A percentile compares a stretch with the other conserved stretches of the same genome.
phyloP scores from a whole-genome alignment of 345 rosid species.

The Arabis alpina region DNA sequence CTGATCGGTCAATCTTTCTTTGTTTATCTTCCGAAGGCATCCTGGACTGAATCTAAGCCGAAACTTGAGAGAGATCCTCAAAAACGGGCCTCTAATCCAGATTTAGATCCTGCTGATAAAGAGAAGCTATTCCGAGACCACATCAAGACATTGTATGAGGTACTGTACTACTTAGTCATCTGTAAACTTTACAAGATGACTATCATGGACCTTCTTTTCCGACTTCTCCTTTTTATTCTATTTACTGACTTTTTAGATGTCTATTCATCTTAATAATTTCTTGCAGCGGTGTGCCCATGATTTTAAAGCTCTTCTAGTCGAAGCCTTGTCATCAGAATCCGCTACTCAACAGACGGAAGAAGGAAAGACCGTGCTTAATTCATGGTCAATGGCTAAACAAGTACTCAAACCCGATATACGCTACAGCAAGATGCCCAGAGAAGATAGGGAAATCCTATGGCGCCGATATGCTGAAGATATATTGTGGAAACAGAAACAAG shows the following conservation, averaged over 20 bases:
- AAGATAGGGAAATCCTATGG: slow-evolving; percentile 84
- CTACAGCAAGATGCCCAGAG: slow-evolving; percentile 83
- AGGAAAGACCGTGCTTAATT: slow-evolving; percentile 75
- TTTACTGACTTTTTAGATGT: not conserved
- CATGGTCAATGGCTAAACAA: slow-evolving; percentile 93
- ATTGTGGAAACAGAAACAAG: slow-evolving; percentile 59
- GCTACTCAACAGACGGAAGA: slow-evolving; percentile 71
- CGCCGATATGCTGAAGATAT: slow-evolving; percentile 71
- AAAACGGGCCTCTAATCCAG: slow-evolving; percentile 77
- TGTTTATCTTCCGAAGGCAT: slow-evolving; percentile 54
- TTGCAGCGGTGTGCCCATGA: slow-evolving; percentile 68
- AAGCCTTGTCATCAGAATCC: slow-evolving; percentile 72
- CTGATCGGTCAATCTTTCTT: slow-evolving; percentile 25
- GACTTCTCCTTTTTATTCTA: not conserved
- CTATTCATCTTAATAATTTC: slow-evolving; percentile 7
- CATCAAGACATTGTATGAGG: slow-evolving; percentile 79
- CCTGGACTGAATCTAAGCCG: slow-evolving; percentile 91
- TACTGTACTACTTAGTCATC: slow-evolving; percentile 36
- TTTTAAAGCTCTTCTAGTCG: slow-evolving; percentile 69
- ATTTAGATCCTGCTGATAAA: slow-evolving; percentile 74
- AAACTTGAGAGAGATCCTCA: slow-evolving; percentile 97
- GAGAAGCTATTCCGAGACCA: slow-evolving; percentile 97
- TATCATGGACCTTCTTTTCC: not conserved
- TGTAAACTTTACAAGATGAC: slow-evolving; percentile 1
- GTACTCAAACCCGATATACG: slow-evolving; percentile 74